These are phyloP conservation scores for Botrytis porri DNA, from an alignment of 2,329 filamentous ascomycete species.

Conservation along the genomic window DNA sequence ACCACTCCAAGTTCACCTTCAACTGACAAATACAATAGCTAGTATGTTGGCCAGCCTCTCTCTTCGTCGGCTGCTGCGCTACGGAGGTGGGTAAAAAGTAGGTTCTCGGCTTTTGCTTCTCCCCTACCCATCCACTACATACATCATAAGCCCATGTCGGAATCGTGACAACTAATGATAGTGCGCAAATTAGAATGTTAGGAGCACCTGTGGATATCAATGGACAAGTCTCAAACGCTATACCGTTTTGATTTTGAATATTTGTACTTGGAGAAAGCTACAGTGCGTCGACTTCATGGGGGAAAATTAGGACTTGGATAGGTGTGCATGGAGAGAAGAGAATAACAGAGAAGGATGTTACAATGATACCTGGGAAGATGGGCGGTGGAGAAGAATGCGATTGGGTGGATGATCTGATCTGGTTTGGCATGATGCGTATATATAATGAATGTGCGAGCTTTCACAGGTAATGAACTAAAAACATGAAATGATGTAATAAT, in stretches of 20 bases:
- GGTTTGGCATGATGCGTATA: neutral
- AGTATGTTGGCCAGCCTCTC: conserved; percentile 52
- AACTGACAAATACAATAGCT: conserved; percentile 39
- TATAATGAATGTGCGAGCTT: neutral
- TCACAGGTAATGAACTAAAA: neutral
- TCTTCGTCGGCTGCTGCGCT: conserved; percentile 55
- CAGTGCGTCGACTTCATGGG: conserved; percentile 34
- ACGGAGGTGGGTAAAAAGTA: conserved; percentile 54
- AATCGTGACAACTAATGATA: neutral
- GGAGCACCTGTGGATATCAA: conserved; percentile 52
- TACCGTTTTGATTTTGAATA: conserved; percentile 42
- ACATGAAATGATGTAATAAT: neutral
- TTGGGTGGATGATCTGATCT: neutral
- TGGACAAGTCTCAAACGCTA: conserved; percentile 48
- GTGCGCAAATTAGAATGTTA: conserved; percentile 44
- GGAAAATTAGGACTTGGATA: neutral
- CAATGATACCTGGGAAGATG: neutral
- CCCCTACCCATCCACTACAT: neutral
- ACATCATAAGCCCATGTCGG: neutral
- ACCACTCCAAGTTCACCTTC: neutral
- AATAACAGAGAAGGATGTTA: neutral
- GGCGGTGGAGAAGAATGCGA: neutral
- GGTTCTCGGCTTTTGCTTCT: conserved; percentile 26
- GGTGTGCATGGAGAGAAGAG: neutral
- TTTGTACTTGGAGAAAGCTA: conserved; percentile 35